phyloP scores from a whole-genome alignment of 257 asterid species.

The Nemophila menziesii region DNA sequence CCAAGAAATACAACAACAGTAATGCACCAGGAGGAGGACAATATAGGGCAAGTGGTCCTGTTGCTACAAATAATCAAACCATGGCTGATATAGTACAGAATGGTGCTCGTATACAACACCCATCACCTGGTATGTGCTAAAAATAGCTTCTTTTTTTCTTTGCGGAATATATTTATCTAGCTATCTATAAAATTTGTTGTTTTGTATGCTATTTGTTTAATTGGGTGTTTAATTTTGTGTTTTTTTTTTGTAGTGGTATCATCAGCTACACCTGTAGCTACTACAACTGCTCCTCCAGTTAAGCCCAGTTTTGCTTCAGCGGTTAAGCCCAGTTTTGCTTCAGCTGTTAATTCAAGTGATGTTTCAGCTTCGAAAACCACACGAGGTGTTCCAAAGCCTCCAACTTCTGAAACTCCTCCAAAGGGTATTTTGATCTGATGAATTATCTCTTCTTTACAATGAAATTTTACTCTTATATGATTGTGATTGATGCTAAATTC shows the following conservation, averaged over 20 bases:
- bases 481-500: constrained; percentile 19
- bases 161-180: neutral
- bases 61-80: constrained; percentile 25
- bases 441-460: neutral
- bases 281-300: constrained; percentile 4
- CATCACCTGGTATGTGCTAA: constrained; percentile 24
- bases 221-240: neutral
- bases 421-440: constrained; percentile 81
- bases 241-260: neutral
- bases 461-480: neutral
- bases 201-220: neutral
- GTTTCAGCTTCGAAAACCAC: constrained; percentile 31
- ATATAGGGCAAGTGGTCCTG: constrained; percentile 24
- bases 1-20: constrained; percentile 32
- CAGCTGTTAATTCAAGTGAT: constrained; percentile 27
- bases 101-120: constrained; percentile 38
- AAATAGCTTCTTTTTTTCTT: neutral
- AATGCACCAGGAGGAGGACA: constrained; percentile 55
- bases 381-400: constrained; percentile 37
- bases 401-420: constrained; percentile 40
- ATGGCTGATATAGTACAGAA: constrained; percentile 34
- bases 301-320: constrained; percentile 33
- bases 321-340: constrained; percentile 13
- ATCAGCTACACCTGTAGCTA: neutral
- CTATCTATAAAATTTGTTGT: neutral